Conservation (phyloP, 176 grass and related monocot species). For the Elaeis guineensis region DNA sequence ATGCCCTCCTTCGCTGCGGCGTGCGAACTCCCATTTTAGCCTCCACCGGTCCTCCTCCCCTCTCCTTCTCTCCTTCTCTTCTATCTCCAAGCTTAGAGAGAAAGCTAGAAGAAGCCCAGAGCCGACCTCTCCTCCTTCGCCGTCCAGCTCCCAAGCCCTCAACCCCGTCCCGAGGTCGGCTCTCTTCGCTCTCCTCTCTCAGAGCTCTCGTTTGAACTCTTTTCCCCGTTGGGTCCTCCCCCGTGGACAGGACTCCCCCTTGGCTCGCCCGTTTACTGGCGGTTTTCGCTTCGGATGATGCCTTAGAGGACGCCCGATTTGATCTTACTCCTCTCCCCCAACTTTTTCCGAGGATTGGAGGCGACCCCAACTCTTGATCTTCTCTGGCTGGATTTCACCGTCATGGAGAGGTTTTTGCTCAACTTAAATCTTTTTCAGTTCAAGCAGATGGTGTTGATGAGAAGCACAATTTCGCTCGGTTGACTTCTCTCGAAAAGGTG, state of each 20-base stretch:
- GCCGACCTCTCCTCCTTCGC: conserved; percentile 2
- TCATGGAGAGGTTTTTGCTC: conserved; percentile 76
- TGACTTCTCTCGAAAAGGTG: background rate
- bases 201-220: conserved; percentile 2
- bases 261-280: no score
- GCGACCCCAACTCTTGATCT: no score
- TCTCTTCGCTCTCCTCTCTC: background rate
- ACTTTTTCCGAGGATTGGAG: conserved; percentile 2
- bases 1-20: background rate
- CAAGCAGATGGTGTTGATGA: conserved; percentile 44
- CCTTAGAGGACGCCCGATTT: background rate
- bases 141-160: background rate
- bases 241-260: no score
- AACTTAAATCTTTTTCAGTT: conserved; percentile 83
- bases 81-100: background rate
- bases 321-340: background rate
- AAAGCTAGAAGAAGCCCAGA: background rate
- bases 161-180: background rate
- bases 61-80: background rate
- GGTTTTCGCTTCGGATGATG: no score
- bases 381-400: background rate
- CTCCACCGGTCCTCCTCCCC: conserved; percentile 22
- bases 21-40: background rate
- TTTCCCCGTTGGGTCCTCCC: background rate
- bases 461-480: background rate